A percentile compares a stretch with the other conserved stretches of the same genome.
These are phyloP conservation scores for Exserohilum rostratum DNA, from an alignment of 2,329 filamentous ascomycete species.

Conservation along the genomic window DNA sequence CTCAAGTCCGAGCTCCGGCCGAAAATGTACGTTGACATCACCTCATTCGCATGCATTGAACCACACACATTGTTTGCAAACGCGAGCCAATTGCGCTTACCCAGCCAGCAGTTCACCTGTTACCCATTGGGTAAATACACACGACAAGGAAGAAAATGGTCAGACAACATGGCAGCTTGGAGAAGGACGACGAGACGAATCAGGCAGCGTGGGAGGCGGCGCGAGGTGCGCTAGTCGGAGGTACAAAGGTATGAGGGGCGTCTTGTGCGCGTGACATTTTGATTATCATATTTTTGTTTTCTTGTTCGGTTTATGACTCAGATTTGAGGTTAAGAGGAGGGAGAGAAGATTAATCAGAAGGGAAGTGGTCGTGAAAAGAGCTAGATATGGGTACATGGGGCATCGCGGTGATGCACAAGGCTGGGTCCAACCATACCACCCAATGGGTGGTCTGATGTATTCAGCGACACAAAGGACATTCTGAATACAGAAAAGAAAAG, in stretches of 20 bases:
- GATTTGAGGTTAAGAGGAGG: background rate
- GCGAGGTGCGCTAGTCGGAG: constrained; percentile 69
- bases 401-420: background rate
- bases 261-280: background rate
- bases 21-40: constrained; percentile 30
- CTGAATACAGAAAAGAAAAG: background rate
- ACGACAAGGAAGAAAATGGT: constrained; percentile 36
- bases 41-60: constrained; percentile 3
- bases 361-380: background rate
- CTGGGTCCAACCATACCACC: too few species aligned
- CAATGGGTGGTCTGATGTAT: too few species aligned
- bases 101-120: background rate
- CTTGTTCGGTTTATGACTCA: background rate
- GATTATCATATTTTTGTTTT: background rate
- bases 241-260: constrained; percentile 61
- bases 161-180: constrained; percentile 62
- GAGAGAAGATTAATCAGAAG: background rate
- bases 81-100: background rate
- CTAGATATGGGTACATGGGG: background rate
- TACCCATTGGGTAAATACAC: background rate
- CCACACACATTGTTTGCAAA: background rate
- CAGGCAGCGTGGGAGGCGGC: constrained; percentile 74
- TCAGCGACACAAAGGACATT: background rate
- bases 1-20: constrained; percentile 14
- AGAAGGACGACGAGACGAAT: constrained; percentile 68